Evolutionary conservation across 2,329 filamentous ascomycete species (phyloP).

Genomic region (Torrubiella hemipterigena): DNA sequence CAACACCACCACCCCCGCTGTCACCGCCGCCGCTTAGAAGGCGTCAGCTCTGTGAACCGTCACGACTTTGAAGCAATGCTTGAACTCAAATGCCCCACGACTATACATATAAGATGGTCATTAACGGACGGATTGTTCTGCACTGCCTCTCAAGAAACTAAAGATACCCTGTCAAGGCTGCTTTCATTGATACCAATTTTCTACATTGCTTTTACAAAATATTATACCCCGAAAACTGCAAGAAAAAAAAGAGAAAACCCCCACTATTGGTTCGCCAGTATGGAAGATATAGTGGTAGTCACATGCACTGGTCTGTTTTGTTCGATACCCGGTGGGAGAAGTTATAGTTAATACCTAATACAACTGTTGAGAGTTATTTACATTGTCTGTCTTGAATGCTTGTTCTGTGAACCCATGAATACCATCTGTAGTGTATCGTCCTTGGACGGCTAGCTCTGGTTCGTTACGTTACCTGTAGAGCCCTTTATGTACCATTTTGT

Average conservation of each 20-base stretch:
- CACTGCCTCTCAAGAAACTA: slow-evolving; percentile 39
- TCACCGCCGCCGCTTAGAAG: slow-evolving; percentile 40
- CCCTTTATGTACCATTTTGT: too few relatives aligned
- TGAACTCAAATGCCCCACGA: slow-evolving; percentile 6
- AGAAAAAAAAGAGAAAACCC: slow-evolving; percentile 4
- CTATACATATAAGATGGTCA: slow-evolving; percentile 25
- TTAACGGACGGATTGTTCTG: slow-evolving; percentile 38
- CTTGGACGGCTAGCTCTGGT: too few relatives aligned
- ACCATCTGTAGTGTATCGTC: too few relatives aligned
- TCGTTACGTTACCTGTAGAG: too few relatives aligned
- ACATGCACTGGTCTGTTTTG: slow-evolving; percentile 16
- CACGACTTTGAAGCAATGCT: slow-evolving; percentile 13
- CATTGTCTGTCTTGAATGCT: neutral
- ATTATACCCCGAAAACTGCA: slow-evolving; percentile 4
- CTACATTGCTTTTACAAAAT: slow-evolving; percentile 16
- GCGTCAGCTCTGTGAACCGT: slow-evolving; percentile 12
- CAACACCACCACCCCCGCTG: slow-evolving; percentile 29
- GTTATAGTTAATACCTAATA: slow-evolving; percentile 31
- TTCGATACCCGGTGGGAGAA: slow-evolving; percentile 26
- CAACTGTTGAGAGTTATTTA: slow-evolving; percentile 19
- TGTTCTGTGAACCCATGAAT: too few relatives aligned
- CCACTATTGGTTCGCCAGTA: too few relatives aligned
- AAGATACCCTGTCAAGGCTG: slow-evolving; percentile 44
- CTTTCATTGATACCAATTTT: slow-evolving; percentile 31
- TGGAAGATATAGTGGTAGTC: slow-evolving; percentile 13